Evolutionary conservation across 177 flowering plant species (phyloP).

Genomic region (Vitis hybrid): DNA sequence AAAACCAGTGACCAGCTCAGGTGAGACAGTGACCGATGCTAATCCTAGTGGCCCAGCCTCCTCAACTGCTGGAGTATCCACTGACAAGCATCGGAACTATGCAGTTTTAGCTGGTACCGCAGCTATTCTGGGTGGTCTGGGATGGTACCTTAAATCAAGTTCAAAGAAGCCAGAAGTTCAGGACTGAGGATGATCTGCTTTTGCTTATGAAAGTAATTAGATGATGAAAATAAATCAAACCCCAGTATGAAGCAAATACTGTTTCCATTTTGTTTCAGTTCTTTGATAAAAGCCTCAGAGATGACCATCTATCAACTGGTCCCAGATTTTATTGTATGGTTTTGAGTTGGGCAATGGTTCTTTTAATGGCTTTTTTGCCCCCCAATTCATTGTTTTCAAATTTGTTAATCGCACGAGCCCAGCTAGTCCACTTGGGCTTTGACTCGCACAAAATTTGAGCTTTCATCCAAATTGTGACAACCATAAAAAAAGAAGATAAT

Average conservation of each 20-base stretch:
- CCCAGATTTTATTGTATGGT: too few relatives aligned
- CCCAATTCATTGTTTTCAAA: too few relatives aligned
- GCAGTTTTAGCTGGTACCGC: conserved; percentile 67
- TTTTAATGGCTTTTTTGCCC: too few relatives aligned
- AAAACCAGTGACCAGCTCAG: conserved; percentile 32
- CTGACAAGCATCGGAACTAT: conserved; percentile 71
- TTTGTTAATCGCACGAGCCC: too few relatives aligned
- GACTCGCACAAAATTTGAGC: too few relatives aligned
- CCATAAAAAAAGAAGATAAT: too few relatives aligned
- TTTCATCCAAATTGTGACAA: too few relatives aligned
- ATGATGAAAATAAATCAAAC: conserved; percentile 3
- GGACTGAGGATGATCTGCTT: conserved; percentile 34
- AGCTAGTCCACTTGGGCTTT: too few relatives aligned
- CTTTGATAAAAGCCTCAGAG: neutral
- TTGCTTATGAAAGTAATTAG: neutral
- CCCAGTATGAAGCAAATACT: neutral
- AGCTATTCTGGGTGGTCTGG: conserved; percentile 50
- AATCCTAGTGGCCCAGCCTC: conserved; percentile 39
- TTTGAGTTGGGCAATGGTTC: too few relatives aligned
- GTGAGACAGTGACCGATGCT: conserved; percentile 32
- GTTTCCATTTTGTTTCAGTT: neutral
- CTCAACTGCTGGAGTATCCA: conserved; percentile 54
- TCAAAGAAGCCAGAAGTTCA: conserved; percentile 59
- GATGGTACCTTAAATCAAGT: conserved; percentile 62
- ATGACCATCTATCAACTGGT: too few relatives aligned